phyloP scores from a whole-genome alignment of 768 basidiomycete species.

The Calocera viscosa region DNA sequence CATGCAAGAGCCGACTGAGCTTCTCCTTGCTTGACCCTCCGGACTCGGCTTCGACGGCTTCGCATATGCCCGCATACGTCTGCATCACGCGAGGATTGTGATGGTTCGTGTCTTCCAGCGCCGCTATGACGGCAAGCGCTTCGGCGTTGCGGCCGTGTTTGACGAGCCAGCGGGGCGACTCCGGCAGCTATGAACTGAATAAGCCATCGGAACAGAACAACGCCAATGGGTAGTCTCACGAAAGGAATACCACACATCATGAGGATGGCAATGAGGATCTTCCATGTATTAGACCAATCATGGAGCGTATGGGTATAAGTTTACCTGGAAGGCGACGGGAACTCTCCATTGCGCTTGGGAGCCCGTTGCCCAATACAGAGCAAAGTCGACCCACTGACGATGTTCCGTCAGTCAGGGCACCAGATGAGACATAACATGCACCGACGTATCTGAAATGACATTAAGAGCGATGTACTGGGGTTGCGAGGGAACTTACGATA shows the following conservation, averaged over 20 bases:
- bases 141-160: conserved; percentile 44
- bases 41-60: conserved; percentile 38
- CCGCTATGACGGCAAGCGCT: conserved; percentile 49
- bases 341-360: conserved; percentile 51
- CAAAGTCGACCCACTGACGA: conserved; percentile 49
- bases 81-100: conserved; percentile 37
- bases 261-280: conserved; percentile 40
- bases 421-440: neutral
- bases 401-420: neutral
- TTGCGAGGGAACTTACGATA: conserved; percentile 35
- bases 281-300: neutral
- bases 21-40: conserved; percentile 26
- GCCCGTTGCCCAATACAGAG: conserved; percentile 40
- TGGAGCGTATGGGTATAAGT: neutral
- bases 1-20: conserved; percentile 42
- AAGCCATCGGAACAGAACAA: neutral
- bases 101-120: conserved; percentile 41
- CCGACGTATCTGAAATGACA: neutral
- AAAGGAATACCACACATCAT: conserved; percentile 41
- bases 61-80: conserved; percentile 43
- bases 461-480: neutral
- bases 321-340: conserved; percentile 43
- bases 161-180: conserved; percentile 37
- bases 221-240: conserved; percentile 28
- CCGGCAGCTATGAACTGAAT: conserved; percentile 13